phyloP scores from a whole-genome alignment of 73 alveolate genomes.

The Halteria grandinella region DNA sequence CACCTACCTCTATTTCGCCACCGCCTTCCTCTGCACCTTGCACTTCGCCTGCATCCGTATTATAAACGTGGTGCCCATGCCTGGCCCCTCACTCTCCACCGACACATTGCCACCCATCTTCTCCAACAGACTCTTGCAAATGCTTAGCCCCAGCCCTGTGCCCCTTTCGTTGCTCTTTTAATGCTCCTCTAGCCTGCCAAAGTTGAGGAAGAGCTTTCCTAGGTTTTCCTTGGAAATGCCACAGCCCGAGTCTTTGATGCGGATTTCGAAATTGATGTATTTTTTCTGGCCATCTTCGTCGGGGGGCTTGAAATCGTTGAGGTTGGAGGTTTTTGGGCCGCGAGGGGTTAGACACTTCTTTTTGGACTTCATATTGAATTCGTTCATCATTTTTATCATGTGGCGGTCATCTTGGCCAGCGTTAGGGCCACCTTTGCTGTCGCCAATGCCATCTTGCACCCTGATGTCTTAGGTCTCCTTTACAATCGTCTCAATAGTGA shows the following conservation, averaged over 20 bases:
- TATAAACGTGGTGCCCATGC: no score
- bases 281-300: no score
- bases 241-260: neutral
- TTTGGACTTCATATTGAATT: no score
- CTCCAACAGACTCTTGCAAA: neutral
- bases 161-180: neutral
- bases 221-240: neutral
- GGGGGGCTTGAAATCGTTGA: no score
- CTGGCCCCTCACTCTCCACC: neutral
- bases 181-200: neutral
- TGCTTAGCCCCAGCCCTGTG: slow-evolving; percentile 20
- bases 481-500: neutral
- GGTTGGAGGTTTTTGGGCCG: no score
- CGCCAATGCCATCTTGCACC: neutral
- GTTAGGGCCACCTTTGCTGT: neutral
- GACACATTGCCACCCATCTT: neutral
- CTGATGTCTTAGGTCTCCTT: neutral
- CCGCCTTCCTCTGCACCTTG: no score
- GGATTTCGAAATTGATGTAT: neutral
- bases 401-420: neutral
- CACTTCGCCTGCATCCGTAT: no score
- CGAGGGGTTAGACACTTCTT: no score
- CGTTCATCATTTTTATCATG: neutral
- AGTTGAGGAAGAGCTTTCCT: neutral
- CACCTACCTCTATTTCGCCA: no score